Conservation (phyloP, 1,284 basidiomycete species). For the Athelia psychrophila region DNA sequence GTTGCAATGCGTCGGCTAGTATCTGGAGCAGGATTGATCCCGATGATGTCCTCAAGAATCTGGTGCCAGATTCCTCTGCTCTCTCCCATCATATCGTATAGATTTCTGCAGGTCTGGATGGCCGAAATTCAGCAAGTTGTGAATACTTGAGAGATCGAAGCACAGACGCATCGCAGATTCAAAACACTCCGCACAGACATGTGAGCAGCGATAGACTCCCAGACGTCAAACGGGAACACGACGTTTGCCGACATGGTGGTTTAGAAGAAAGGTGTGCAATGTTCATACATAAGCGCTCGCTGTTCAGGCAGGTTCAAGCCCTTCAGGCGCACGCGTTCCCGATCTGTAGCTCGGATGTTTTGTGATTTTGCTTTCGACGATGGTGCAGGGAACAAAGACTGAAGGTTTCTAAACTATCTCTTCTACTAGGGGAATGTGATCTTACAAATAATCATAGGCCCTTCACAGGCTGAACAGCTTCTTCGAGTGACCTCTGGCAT, state of each 20-base stretch:
- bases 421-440: neutral
- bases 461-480: constrained; percentile 87
- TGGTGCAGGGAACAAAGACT: neutral
- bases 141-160: neutral
- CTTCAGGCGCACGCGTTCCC: no score
- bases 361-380: neutral
- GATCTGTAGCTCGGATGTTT: no score
- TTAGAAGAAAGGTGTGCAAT: no score
- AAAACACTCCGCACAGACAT: neutral
- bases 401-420: neutral
- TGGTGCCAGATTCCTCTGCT: neutral
- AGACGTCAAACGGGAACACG: neutral
- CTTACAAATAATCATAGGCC: constrained; percentile 38
- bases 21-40: neutral
- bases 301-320: no score
- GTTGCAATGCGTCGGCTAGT: neutral
- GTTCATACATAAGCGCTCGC: no score
- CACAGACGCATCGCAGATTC: neutral
- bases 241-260: no score
- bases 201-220: neutral
- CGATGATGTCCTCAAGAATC: neutral
- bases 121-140: neutral
- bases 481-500: constrained; percentile 94
- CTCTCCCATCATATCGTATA: constrained; percentile 1
- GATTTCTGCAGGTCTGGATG: neutral